Evolutionary conservation across 495 filamentous ascomycete genomes (phyloP).

Genomic region (Penicillium roqueforti): DNA sequence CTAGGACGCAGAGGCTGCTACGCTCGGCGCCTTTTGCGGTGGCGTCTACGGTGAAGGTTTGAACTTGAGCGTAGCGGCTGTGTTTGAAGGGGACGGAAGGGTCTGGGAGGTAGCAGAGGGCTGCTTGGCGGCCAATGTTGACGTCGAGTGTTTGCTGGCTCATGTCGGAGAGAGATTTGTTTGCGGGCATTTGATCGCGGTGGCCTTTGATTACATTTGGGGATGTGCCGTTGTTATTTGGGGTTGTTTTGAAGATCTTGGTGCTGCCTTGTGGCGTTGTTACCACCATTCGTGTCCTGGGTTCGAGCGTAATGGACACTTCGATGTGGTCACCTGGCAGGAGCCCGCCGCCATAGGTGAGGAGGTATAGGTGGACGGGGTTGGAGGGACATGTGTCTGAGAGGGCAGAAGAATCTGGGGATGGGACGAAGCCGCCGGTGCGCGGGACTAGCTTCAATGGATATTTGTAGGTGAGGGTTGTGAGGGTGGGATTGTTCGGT

Average conservation of each 20-base stretch:
- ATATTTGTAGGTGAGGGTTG: conserved; percentile 80
- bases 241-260: conserved; percentile 82
- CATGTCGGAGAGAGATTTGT: conserved; percentile 36
- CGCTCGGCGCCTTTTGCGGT: conserved; percentile 40
- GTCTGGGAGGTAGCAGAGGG: conserved; percentile 89
- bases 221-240: conserved; percentile 27
- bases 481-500: conserved; percentile 65
- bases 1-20: conserved; percentile 70
- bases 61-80: conserved; percentile 77
- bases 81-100: conserved; percentile 82
- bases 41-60: conserved; percentile 65
- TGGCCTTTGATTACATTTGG: conserved; percentile 29
- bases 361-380: conserved; percentile 70
- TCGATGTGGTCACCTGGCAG: conserved; percentile 79
- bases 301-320: conserved; percentile 62
- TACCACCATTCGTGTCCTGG: conserved; percentile 66
- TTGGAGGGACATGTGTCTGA: conserved; percentile 27
- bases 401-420: conserved; percentile 23
- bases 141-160: conserved; percentile 68
- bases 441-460: conserved; percentile 88
- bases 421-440: conserved; percentile 41
- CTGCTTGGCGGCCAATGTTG: conserved; percentile 55
- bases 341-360: conserved; percentile 93
- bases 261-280: conserved; percentile 89
- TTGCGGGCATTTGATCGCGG: conserved; percentile 25